phyloP scores from a whole-genome alignment of 768 basidiomycete species.

The Rhodosporidiobolus odoratus region DNA sequence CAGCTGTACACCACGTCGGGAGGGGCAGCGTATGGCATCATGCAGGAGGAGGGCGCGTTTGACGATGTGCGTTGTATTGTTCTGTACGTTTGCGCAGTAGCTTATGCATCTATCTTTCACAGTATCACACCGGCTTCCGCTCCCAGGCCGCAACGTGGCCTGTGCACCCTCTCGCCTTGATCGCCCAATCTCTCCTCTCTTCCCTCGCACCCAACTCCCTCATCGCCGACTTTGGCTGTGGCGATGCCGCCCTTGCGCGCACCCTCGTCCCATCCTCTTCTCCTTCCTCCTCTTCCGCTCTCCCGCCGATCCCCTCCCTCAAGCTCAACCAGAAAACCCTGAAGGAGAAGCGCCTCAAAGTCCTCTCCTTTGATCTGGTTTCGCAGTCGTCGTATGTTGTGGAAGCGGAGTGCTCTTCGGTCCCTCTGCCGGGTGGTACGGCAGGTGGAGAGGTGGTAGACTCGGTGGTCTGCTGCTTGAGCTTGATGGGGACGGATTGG shows the following conservation, averaged over 20 bases:
- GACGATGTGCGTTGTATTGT: slow-evolving; percentile 60
- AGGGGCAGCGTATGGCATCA: slow-evolving; percentile 66
- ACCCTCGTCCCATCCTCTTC: slow-evolving; percentile 62
- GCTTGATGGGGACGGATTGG: slow-evolving; percentile 97
- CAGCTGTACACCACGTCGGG: slow-evolving; percentile 82
- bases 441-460: slow-evolving; percentile 69
- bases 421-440: slow-evolving; percentile 82
- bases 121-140: slow-evolving; percentile 93
- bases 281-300: background rate
- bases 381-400: slow-evolving; percentile 55
- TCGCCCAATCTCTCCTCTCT: slow-evolving; percentile 59
- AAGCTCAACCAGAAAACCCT: slow-evolving; percentile 36
- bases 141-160: slow-evolving; percentile 91
- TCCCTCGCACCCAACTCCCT: slow-evolving; percentile 63
- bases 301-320: slow-evolving; percentile 40
- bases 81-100: background rate
- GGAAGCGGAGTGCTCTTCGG: slow-evolving; percentile 79
- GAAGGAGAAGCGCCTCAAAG: slow-evolving; percentile 49
- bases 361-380: slow-evolving; percentile 74
- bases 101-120: background rate
- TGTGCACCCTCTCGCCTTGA: slow-evolving; percentile 81
- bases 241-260: slow-evolving; percentile 81
- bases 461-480: slow-evolving; percentile 85
- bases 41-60: slow-evolving; percentile 74
- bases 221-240: slow-evolving; percentile 90